A percentile compares a stretch with the other conserved stretches of the same genome.
phyloP scores from a whole-genome alignment of 2,329 filamentous ascomycete species.

The Colletotrichum tamarilloi region DNA sequence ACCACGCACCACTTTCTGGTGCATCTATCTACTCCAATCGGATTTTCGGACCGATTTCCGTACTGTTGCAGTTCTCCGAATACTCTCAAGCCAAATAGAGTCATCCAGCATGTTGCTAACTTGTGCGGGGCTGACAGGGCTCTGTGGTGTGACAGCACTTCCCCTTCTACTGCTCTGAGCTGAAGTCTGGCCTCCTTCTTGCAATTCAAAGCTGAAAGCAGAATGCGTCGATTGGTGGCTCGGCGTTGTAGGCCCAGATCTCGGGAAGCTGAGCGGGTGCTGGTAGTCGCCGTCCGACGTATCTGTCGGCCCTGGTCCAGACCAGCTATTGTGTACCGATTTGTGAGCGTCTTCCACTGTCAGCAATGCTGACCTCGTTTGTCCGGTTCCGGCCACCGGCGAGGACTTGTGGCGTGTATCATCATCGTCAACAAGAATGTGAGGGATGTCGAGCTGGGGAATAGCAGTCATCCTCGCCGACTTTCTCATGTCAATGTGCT shows the following conservation, averaged over 20 bases:
- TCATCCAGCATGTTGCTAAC: constrained; percentile 89
- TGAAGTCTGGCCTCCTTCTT: constrained; percentile 51
- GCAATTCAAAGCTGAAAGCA: constrained; percentile 69
- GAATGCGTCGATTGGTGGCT: constrained; percentile 59
- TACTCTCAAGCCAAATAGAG: constrained; percentile 93
- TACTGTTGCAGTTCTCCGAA: constrained; percentile 85
- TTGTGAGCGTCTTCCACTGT: constrained; percentile 47
- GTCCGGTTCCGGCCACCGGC: constrained; percentile 40
- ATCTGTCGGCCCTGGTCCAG: constrained; percentile 52
- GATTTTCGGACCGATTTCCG: constrained; percentile 51
- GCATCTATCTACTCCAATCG: constrained; percentile 25
- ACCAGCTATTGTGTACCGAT: constrained; percentile 54
- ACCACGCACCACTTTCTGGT: not conserved
- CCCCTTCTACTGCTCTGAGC: constrained; percentile 67
- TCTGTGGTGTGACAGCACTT: constrained; percentile 77
- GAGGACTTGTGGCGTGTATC: constrained; percentile 42
- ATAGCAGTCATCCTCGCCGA: constrained; percentile 81
- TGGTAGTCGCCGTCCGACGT: constrained; percentile 51
- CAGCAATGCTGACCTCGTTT: constrained; percentile 46
- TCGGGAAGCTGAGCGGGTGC: constrained; percentile 67
- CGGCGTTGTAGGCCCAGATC: constrained; percentile 53
- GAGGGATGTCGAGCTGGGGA: constrained; percentile 85
- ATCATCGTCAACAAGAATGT: constrained; percentile 87
- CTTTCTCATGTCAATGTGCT: constrained; percentile 77
- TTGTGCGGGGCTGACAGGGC: constrained; percentile 74